phyloP scores from a whole-genome alignment of 768 basidiomycete genomes.

The Psilocybe cubensis region DNA sequence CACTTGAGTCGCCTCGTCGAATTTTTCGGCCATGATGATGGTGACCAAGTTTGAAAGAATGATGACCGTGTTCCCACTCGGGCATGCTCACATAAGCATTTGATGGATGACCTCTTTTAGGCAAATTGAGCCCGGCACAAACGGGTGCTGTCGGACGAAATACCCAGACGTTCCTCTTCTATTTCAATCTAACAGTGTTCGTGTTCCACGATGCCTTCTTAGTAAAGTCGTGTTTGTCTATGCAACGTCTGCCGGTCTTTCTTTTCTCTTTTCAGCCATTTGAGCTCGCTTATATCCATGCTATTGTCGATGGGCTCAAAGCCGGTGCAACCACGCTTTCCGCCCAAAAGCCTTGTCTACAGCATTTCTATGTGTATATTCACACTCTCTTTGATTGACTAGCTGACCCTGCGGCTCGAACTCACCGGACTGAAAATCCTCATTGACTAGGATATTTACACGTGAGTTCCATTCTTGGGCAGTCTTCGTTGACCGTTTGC shows the following conservation, averaged over 20 bases:
- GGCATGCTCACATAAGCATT: conserved; percentile 26
- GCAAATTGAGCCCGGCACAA: conserved; percentile 24
- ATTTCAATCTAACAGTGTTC: conserved; percentile 2
- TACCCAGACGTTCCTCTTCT: conserved; percentile 1
- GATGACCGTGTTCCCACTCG: background rate
- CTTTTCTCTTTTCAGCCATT: background rate
- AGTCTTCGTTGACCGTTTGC: conserved; percentile 10
- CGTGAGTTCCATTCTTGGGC: conserved; percentile 17
- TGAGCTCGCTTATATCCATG: background rate
- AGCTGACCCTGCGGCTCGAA: conserved; percentile 10
- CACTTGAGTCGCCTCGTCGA: conserved; percentile 83
- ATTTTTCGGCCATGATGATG: conserved; percentile 54
- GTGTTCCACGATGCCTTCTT: conserved; percentile 7
- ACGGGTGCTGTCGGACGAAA: background rate
- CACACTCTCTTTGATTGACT: background rate
- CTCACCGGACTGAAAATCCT: background rate
- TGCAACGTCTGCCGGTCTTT: background rate
- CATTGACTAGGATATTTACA: conserved; percentile 8
- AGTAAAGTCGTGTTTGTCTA: background rate
- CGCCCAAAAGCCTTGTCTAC: conserved; percentile 7
- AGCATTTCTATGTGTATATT: conserved; percentile 3
- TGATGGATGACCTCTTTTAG: conserved; percentile 15
- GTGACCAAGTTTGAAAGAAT: conserved; percentile 12
- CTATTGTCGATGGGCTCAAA: background rate
- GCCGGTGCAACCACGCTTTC: conserved; percentile 3